phyloP scores from a whole-genome alignment of 2,329 filamentous ascomycete species.

The Cordyceps militaris region DNA sequence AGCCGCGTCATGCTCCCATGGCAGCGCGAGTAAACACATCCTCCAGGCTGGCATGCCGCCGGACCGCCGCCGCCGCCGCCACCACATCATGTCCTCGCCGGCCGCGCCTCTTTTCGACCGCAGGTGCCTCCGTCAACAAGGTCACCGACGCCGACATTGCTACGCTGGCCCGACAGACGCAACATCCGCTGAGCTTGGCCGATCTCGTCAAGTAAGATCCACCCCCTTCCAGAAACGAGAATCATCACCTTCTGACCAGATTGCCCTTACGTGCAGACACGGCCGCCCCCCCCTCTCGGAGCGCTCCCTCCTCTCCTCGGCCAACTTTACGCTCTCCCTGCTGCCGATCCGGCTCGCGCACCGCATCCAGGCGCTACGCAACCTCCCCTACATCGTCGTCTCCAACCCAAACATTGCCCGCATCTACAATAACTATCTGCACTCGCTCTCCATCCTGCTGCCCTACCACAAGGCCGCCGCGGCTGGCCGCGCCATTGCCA shows the following conservation, averaged over 20 bases:
- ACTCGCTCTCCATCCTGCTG: conserved; percentile 83
- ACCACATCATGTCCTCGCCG: not conserved
- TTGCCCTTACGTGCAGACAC: conserved; percentile 36
- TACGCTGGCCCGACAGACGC: conserved; percentile 66
- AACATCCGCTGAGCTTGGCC: conserved; percentile 75
- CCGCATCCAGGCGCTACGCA: conserved; percentile 85
- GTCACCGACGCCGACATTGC: conserved; percentile 70
- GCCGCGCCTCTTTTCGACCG: conserved; percentile 13
- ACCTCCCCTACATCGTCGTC: conserved; percentile 94
- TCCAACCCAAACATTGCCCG: conserved; percentile 92
- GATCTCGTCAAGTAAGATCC: conserved; percentile 73
- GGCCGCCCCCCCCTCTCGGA: conserved; percentile 80
- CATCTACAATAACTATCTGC: conserved; percentile 94
- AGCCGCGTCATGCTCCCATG: conserved; percentile 18
- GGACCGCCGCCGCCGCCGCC: not conserved
- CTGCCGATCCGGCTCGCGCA: conserved; percentile 88
- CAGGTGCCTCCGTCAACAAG: conserved; percentile 16
- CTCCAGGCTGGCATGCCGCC: conserved; percentile 11
- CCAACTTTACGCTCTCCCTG: conserved; percentile 91
- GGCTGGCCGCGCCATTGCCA: conserved; percentile 36
- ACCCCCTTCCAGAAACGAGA: conserved; percentile 17
- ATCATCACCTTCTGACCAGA: conserved; percentile 15
- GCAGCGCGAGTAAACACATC: conserved; percentile 13
- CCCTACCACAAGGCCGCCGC: conserved; percentile 60
- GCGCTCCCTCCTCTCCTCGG: conserved; percentile 74